A percentile compares a stretch with the other conserved stretches of the same genome.
Conservation (phyloP, 2,329 filamentous ascomycete species). For the Aspergillus calidoustus region DNA sequence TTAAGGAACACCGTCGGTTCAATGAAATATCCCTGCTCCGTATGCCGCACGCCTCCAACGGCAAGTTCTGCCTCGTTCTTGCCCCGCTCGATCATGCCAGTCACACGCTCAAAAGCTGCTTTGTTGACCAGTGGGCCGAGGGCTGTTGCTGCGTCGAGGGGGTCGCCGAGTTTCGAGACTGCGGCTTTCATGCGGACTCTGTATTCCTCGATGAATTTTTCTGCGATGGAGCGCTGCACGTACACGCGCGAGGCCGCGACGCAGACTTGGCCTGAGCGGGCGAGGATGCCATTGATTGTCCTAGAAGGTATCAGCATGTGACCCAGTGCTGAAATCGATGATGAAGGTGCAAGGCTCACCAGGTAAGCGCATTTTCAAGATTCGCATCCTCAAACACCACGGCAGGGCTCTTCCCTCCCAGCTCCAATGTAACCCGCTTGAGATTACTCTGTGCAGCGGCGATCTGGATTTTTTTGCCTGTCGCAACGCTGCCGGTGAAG, state of each 20-base stretch:
- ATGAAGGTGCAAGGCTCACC: neutral
- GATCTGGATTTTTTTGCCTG: neutral
- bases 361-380: neutral
- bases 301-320: neutral
- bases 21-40: conserved; percentile 74
- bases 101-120: conserved; percentile 48
- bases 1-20: conserved; percentile 83
- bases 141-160: neutral
- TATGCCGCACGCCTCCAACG: conserved; percentile 67
- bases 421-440: neutral
- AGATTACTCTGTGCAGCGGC: conserved; percentile 3
- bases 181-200: neutral
- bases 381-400: conserved; percentile 7
- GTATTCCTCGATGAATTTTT: neutral
- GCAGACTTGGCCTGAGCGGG: conserved; percentile 1
- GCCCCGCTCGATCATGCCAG: neutral
- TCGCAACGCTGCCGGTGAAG: conserved; percentile 2
- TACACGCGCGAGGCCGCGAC: conserved; percentile 7
- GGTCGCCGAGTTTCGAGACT: neutral
- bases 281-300: neutral
- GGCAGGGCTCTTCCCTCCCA: conserved; percentile 2
- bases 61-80: conserved; percentile 37
- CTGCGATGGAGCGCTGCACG: neutral
- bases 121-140: conserved; percentile 47
- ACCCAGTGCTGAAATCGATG: too few species aligned